Conservation (phyloP, 805 yeast species). For the Wickerhamomyces xylosicus region DNA sequence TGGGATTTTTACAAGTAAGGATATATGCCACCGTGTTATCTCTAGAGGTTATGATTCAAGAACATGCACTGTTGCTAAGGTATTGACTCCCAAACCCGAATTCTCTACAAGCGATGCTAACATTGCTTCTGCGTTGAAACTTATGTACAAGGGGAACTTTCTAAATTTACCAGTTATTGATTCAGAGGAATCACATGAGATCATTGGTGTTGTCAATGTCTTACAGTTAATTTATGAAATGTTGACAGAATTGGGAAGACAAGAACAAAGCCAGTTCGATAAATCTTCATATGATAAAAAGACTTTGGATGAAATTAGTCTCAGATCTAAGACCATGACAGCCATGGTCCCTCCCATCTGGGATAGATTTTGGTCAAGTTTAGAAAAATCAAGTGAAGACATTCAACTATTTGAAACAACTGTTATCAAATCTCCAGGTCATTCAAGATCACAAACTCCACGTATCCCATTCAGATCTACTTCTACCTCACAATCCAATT, state of each 20-base stretch:
- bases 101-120: conserved; percentile 29
- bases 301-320: conserved; percentile 15
- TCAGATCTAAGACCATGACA: conserved; percentile 14
- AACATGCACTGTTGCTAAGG: conserved; percentile 28
- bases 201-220: conserved; percentile 34
- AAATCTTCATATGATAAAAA: conserved; percentile 11
- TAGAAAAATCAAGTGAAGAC: conserved; percentile 21
- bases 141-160: conserved; percentile 38
- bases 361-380: conserved; percentile 23
- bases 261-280: conserved; percentile 13
- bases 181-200: conserved; percentile 9
- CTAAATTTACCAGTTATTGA: conserved; percentile 32
- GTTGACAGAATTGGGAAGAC: conserved; percentile 22
- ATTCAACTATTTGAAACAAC: conserved; percentile 16
- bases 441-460: conserved; percentile 18
- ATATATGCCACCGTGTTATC: conserved; percentile 31
- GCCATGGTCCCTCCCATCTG: conserved; percentile 13
- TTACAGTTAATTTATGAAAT: conserved; percentile 33
- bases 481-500: conserved; percentile 3
- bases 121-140: conserved; percentile 32
- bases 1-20: conserved; percentile 37
- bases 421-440: conserved; percentile 14
- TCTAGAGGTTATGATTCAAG: conserved; percentile 26
- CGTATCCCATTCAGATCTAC: conserved; percentile 9
- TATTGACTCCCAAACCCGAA: conserved; percentile 36